These are phyloP conservation scores for Takashimella koratensis DNA, from an alignment of 1,284 basidiomycete genomes.

Conservation along the genomic window DNA sequence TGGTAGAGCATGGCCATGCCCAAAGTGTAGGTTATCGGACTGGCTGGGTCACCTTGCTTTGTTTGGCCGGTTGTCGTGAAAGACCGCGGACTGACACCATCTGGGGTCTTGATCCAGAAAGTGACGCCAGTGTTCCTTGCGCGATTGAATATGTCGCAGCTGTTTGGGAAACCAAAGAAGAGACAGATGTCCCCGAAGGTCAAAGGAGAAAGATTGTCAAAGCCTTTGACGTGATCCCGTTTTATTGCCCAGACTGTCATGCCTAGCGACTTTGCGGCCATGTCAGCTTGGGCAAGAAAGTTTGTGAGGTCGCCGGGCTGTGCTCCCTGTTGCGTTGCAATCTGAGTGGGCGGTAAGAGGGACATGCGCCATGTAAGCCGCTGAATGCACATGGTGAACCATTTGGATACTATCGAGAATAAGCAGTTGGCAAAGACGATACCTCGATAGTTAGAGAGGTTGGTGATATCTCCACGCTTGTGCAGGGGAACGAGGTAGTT, in stretches of 20 bases:
- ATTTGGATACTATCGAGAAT: conserved; percentile 6
- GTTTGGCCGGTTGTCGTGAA: no score
- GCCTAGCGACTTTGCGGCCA: conserved; percentile 24
- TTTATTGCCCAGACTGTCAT: conserved; percentile 4
- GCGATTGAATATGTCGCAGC: conserved; percentile 33
- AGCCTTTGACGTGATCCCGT: conserved; percentile 20
- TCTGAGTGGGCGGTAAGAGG: conserved; percentile 39
- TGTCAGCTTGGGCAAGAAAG: conserved; percentile 33
- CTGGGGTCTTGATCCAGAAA: conserved; percentile 28
- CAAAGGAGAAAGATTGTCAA: conserved; percentile 36
- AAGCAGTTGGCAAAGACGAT: conserved; percentile 32
- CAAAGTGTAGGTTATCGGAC: conserved; percentile 38
- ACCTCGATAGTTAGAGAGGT: conserved; percentile 40
- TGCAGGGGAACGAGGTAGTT: conserved; percentile 39
- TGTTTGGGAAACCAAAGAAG: conserved; percentile 40
- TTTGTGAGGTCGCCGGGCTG: conserved; percentile 40
- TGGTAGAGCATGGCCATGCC: no score
- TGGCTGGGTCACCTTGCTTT: conserved; percentile 43
- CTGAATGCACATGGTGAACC: no score
- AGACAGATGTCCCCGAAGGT: conserved; percentile 45
- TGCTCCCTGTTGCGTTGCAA: conserved; percentile 43
- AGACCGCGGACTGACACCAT: no score
- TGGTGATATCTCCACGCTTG: conserved; percentile 29
- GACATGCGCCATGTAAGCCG: conserved; percentile 20
- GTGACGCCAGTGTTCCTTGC: conserved; percentile 25